These are phyloP conservation scores for Mycena rosella DNA, from an alignment of 768 basidiomycete species.

Conservation along the genomic window DNA sequence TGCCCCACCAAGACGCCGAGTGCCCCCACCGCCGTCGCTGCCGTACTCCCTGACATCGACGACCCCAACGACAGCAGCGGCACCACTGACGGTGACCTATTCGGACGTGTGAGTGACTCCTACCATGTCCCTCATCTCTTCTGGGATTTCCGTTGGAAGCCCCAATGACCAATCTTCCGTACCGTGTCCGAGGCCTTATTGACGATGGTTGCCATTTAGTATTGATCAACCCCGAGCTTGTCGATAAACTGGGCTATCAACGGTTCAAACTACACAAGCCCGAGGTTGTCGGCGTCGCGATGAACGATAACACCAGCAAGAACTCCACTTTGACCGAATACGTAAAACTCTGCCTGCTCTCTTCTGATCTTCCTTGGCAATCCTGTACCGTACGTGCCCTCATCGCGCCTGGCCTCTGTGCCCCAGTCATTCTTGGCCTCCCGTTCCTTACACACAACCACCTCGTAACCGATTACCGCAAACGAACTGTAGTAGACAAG, in stretches of 20 bases:
- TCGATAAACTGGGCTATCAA: constrained; percentile 14
- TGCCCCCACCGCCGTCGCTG: no score
- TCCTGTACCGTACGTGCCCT: not conserved
- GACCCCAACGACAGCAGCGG: no score
- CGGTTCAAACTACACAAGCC: constrained; percentile 22
- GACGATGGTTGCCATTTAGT: constrained; percentile 29
- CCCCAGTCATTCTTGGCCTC: constrained; percentile 1
- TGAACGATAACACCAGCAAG: constrained; percentile 32
- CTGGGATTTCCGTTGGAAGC: no score
- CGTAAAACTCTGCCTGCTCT: not conserved
- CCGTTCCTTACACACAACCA: no score
- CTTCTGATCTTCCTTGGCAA: not conserved
- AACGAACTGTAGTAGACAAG: not conserved
- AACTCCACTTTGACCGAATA: constrained; percentile 35
- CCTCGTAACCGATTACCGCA: no score
- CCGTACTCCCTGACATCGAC: no score
- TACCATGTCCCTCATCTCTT: no score
- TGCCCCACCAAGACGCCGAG: no score
- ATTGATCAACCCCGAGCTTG: constrained; percentile 10
- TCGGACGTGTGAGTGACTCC: no score
- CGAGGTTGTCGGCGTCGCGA: constrained; percentile 25
- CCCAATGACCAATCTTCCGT: no score
- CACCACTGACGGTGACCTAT: no score
- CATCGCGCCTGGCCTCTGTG: not conserved
- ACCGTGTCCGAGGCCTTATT: no score